Evolutionary conservation across 352 stramenopile species (phyloP).

Genomic region (Globisporangium spinosum): DNA sequence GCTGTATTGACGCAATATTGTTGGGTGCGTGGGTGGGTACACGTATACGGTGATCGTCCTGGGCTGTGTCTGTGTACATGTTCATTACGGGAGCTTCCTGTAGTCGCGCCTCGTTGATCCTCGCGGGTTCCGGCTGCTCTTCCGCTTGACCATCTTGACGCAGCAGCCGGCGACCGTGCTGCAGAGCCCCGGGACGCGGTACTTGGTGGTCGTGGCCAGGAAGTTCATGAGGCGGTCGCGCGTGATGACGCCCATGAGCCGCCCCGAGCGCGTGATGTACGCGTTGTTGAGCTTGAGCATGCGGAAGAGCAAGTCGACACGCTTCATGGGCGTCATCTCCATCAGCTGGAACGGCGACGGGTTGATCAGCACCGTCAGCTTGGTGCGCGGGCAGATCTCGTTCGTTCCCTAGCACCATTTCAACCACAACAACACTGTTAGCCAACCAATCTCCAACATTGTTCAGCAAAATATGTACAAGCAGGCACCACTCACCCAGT

Average conservation of each 20-base stretch:
- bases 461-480: no score
- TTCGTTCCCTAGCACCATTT: constrained; percentile 30
- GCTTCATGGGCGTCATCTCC: constrained; percentile 81
- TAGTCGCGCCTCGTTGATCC: constrained; percentile 6
- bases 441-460: no score
- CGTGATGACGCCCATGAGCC: constrained; percentile 76
- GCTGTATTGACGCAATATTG: no score
- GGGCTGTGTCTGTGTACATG: no score
- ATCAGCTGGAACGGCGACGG: constrained; percentile 80
- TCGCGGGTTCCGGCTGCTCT: not conserved
- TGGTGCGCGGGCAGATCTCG: constrained; percentile 51
- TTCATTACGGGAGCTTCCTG: constrained; percentile 5
- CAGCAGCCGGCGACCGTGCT: constrained; percentile 39
- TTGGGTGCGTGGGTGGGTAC: no score
- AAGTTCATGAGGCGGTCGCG: constrained; percentile 79
- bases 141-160: constrained; percentile 2
- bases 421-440: no score
- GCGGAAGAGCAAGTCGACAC: constrained; percentile 82
- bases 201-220: constrained; percentile 62
- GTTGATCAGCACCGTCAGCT: constrained; percentile 72
- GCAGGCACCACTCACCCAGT: constrained; percentile 32
- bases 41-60: no score
- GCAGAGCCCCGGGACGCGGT: constrained; percentile 46
- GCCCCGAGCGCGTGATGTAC: constrained; percentile 78
- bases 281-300: constrained; percentile 90